Conservation (phyloP, 1,284 basidiomycete species). For the Puccinia coronata region DNA sequence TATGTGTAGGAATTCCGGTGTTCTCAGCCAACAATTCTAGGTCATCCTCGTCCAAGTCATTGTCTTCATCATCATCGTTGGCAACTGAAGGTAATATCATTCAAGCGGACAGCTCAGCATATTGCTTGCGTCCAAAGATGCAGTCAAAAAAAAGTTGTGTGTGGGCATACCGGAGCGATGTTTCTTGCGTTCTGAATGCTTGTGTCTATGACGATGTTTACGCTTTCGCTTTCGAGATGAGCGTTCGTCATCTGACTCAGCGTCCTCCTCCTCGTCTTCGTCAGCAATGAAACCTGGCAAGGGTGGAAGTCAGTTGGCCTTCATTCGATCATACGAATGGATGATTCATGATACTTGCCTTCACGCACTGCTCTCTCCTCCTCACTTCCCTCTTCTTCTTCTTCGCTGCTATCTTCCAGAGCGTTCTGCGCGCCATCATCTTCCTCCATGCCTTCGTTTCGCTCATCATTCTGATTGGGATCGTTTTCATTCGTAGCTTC, state of each 20-base stretch:
- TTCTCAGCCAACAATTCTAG: constrained; percentile 93
- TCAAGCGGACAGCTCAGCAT: not conserved
- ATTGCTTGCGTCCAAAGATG: not conserved
- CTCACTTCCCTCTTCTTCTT: constrained; percentile 50
- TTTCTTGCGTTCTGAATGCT: constrained; percentile 47
- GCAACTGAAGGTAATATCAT: constrained; percentile 11
- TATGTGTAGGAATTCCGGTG: constrained; percentile 67
- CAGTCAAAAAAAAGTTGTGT: not conserved
- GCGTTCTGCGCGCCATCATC: constrained; percentile 33
- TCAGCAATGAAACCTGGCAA: constrained; percentile 47
- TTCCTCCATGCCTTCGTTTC: constrained; percentile 21
- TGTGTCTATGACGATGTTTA: constrained; percentile 40
- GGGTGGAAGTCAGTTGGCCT: not conserved
- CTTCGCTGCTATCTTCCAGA: constrained; percentile 48
- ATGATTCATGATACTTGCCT: constrained; percentile 10
- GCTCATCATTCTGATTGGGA: not conserved
- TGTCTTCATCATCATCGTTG: constrained; percentile 63
- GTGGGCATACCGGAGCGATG: constrained; percentile 43
- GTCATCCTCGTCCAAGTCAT: constrained; percentile 88
- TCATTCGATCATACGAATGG: not conserved
- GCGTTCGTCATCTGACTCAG: constrained; percentile 34
- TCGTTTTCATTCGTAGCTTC: not conserved
- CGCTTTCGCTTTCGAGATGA: constrained; percentile 37
- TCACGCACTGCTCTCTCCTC: constrained; percentile 49
- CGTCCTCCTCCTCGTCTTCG: constrained; percentile 49